These are phyloP conservation scores for Neurospora tetraspora DNA, from an alignment of 495 filamentous ascomycete genomes.

Conservation along the genomic window DNA sequence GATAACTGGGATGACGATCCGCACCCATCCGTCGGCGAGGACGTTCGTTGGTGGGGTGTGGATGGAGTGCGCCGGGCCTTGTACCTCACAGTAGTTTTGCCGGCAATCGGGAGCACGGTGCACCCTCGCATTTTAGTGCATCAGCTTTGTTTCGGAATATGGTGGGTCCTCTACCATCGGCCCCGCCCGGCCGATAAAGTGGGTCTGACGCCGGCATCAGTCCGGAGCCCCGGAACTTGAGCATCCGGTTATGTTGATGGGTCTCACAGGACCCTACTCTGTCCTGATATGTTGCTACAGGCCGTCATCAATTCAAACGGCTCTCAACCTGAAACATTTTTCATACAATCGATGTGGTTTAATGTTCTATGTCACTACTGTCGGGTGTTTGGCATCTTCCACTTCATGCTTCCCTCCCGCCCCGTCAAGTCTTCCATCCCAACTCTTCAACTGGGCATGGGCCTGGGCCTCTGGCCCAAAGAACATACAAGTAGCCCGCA, in stretches of 20 bases:
- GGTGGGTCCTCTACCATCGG: background rate
- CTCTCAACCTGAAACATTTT: background rate
- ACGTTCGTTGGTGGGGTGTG: background rate
- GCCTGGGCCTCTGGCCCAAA: too few relatives aligned
- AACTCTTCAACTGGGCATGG: too few relatives aligned
- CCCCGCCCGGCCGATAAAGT: background rate
- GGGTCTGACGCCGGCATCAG: background rate
- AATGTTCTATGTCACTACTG: too few relatives aligned
- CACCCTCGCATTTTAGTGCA: background rate
- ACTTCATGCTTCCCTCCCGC: background rate
- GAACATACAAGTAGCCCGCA: too few relatives aligned
- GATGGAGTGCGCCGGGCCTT: background rate
- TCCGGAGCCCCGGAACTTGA: background rate
- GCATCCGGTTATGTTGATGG: background rate
- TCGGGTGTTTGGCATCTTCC: background rate
- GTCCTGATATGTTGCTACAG: background rate
- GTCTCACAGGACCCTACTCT: background rate
- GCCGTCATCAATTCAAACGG: background rate
- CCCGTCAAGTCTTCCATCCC: too few relatives aligned
- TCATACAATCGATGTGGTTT: background rate
- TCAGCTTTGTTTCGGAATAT: background rate
- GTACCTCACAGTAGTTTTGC: background rate
- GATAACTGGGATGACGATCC: background rate
- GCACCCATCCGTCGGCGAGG: background rate
- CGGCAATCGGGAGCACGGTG: background rate